Percentiles rank a stretch among this genome's conserved stretches.
Evolutionary conservation across 305 asterid species (phyloP).

Genomic region (Fraxinus ornus): DNA sequence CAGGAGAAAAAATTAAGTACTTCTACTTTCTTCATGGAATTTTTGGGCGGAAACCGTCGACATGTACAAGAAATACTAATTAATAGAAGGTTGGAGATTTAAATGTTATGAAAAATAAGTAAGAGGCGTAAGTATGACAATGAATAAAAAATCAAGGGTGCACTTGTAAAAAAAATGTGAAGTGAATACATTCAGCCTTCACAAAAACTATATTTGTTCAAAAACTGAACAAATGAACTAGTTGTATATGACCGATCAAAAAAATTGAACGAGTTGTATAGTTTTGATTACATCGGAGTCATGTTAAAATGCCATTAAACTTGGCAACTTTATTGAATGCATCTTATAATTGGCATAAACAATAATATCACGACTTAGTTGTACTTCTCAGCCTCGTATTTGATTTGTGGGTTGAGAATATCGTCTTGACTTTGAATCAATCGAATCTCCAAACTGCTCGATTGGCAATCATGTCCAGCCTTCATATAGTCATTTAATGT

Average conservation of each 20-base stretch:
- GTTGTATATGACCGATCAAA: not conserved
- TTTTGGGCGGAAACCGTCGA: no score
- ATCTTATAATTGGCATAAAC: not conserved
- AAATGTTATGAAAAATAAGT: no score
- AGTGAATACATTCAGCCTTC: no score
- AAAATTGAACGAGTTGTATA: not conserved
- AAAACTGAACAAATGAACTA: not conserved
- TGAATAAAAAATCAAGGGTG: not conserved
- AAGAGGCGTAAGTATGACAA: no score
- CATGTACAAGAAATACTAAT: no score
- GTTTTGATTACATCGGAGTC: not conserved
- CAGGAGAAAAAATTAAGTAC: no score
- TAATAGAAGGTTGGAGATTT: no score
- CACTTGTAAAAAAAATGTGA: not conserved
- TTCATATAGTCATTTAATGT: constrained; percentile 66
- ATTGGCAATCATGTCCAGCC: constrained; percentile 79
- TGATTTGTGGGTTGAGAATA: constrained; percentile 85
- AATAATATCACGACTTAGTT: constrained; percentile 21
- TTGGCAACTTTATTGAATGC: not conserved
- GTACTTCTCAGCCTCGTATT: constrained; percentile 64
- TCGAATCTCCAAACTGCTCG: constrained; percentile 94
- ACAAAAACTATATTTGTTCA: not conserved
- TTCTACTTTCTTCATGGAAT: no score
- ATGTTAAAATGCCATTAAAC: not conserved
- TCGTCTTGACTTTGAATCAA: constrained; percentile 85